These are phyloP conservation scores for Globisporangium parvum DNA, from an alignment of 352 stramenopile species.

Conservation along the genomic window DNA sequence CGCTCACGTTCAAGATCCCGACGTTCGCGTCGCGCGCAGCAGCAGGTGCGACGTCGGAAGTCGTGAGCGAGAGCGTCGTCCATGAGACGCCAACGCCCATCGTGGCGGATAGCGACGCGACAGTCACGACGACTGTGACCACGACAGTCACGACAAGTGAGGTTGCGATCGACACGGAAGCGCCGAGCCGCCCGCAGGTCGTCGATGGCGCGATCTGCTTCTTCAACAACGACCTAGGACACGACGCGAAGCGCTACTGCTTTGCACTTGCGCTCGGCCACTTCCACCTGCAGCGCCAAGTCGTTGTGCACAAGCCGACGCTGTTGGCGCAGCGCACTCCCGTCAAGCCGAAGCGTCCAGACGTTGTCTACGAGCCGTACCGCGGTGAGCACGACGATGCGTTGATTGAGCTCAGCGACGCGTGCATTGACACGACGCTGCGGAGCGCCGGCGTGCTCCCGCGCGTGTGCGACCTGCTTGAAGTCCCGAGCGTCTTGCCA, in stretches of 20 bases:
- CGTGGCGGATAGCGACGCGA: neutral
- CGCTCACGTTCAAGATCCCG: constrained; percentile 13
- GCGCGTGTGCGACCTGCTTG: constrained; percentile 35
- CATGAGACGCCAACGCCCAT: neutral
- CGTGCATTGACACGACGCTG: constrained; percentile 58
- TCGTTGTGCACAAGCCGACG: constrained; percentile 38
- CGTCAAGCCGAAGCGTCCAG: constrained; percentile 17
- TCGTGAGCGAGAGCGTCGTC: constrained; percentile 6
- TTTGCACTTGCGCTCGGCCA: constrained; percentile 54
- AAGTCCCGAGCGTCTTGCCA: constrained; percentile 29
- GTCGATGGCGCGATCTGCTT: constrained; percentile 64
- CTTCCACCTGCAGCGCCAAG: constrained; percentile 40
- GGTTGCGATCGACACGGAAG: neutral
- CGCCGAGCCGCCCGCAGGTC: constrained; percentile 31
- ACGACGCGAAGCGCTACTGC: constrained; percentile 61
- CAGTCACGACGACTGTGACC: neutral
- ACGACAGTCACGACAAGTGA: neutral
- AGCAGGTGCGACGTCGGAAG: neutral
- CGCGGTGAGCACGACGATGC: constrained; percentile 30
- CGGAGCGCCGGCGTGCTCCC: constrained; percentile 35
- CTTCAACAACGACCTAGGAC: constrained; percentile 42
- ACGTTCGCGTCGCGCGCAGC: constrained; percentile 14
- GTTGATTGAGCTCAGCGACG: constrained; percentile 41
- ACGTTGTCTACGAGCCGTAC: constrained; percentile 51
- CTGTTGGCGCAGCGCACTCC: constrained; percentile 20